Conservation (phyloP, 73 alveolate species). For the Blepharisma stoltei region DNA sequence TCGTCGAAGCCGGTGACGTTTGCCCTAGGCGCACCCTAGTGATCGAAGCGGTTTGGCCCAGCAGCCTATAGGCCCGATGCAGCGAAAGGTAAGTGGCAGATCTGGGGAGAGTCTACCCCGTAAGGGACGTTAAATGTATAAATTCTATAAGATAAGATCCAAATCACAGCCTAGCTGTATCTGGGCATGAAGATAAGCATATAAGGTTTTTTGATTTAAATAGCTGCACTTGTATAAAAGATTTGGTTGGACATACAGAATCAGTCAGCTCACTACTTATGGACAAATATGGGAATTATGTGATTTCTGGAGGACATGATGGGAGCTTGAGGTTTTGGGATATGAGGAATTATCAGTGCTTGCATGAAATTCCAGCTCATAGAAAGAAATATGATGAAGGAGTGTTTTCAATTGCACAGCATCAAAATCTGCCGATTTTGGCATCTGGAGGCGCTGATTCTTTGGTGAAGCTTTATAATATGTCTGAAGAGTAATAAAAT, state of each 20-base stretch:
- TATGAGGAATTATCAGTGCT: constrained; percentile 34
- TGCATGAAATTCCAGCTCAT: constrained; percentile 40
- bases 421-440: constrained; percentile 27
- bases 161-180: neutral
- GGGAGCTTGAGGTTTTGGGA: constrained; percentile 47
- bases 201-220: constrained; percentile 43
- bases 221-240: constrained; percentile 22
- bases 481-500: too few species aligned
- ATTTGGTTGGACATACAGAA: constrained; percentile 40
- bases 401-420: constrained; percentile 33
- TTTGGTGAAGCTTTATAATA: constrained; percentile 24
- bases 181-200: constrained; percentile 51
- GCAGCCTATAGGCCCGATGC: too few species aligned
- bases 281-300: constrained; percentile 21
- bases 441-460: constrained; percentile 53
- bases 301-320: constrained; percentile 33
- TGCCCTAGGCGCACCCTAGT: too few species aligned
- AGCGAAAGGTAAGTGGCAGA: too few species aligned
- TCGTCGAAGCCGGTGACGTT: too few species aligned
- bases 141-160: too few species aligned
- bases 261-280: constrained; percentile 38
- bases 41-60: too few species aligned
- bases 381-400: constrained; percentile 45
- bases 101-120: too few species aligned
- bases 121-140: too few species aligned